A percentile compares a stretch with the other conserved stretches of the same genome.
Conservation (phyloP, 2,329 filamentous ascomycete genomes). For the Cladorrhinum sp. region DNA sequence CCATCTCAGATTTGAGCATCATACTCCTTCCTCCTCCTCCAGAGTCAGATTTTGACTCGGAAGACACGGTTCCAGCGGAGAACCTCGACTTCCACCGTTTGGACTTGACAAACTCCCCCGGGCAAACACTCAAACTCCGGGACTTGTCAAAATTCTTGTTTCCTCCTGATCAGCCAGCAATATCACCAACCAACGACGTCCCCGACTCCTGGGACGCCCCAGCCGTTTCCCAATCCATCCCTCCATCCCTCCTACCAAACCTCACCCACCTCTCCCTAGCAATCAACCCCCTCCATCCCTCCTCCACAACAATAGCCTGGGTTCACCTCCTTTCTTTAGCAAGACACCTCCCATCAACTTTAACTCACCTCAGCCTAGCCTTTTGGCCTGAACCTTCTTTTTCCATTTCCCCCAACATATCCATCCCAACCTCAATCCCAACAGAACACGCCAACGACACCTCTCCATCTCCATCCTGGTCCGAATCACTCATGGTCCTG, state of each 20-base stretch:
- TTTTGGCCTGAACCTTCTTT: constrained; percentile 60
- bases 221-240: constrained; percentile 31
- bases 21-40: constrained; percentile 41
- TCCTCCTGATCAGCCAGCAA: constrained; percentile 25
- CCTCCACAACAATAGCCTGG: constrained; percentile 47
- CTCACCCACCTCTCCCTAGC: constrained; percentile 61
- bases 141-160: constrained; percentile 52
- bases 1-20: constrained; percentile 47
- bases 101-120: constrained; percentile 53
- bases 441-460: constrained; percentile 34
- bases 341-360: constrained; percentile 43
- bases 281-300: constrained; percentile 31
- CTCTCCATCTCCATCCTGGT: no score
- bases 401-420: not conserved
- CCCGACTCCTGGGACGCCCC: constrained; percentile 41
- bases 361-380: constrained; percentile 61
- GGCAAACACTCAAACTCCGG: constrained; percentile 49
- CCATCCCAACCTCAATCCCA: constrained; percentile 20
- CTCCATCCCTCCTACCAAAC: constrained; percentile 48
- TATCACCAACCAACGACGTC: not conserved
- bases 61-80: constrained; percentile 21
- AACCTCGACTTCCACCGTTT: constrained; percentile 51
- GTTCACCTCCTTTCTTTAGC: constrained; percentile 55
- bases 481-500: constrained; percentile 55
- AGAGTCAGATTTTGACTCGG: constrained; percentile 16